Evolutionary conservation across 108 stramenopile genomes (phyloP).

Genomic region (Schizochytrium sp.): DNA sequence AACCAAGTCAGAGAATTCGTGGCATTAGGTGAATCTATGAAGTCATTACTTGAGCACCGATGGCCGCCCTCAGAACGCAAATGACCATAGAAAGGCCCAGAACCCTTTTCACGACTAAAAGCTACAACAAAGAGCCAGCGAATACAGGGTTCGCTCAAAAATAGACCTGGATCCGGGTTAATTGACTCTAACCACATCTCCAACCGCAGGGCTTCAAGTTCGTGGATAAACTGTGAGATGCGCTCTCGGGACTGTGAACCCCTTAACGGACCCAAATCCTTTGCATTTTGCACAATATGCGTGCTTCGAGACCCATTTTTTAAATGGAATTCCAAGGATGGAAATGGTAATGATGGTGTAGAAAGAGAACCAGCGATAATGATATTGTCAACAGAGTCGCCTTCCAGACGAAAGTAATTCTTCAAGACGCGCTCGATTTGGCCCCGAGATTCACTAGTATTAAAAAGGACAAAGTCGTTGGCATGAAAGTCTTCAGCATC

Average conservation of each 20-base stretch:
- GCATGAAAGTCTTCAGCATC: conserved; percentile 59
- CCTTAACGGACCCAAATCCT: neutral
- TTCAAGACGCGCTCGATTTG: neutral
- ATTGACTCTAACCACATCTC: conserved; percentile 34
- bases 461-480: conserved; percentile 52
- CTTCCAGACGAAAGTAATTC: conserved; percentile 35
- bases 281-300: neutral
- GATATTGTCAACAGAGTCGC: conserved; percentile 14
- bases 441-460: neutral
- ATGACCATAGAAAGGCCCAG: neutral
- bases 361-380: conserved; percentile 6
- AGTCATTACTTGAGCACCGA: neutral
- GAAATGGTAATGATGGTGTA: conserved; percentile 10
- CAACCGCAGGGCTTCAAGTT: neutral
- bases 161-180: neutral
- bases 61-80: neutral
- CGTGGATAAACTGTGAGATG: neutral
- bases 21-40: neutral
- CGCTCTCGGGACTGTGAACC: neutral
- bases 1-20: neutral
- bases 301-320: neutral
- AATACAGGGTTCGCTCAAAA: conserved; percentile 11
- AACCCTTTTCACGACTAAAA: conserved; percentile 13
- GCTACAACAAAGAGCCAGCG: neutral
- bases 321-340: neutral